These are phyloP conservation scores for Lasiodiplodia hormozganensis DNA, from an alignment of 2,329 filamentous ascomycete genomes.

Conservation along the genomic window DNA sequence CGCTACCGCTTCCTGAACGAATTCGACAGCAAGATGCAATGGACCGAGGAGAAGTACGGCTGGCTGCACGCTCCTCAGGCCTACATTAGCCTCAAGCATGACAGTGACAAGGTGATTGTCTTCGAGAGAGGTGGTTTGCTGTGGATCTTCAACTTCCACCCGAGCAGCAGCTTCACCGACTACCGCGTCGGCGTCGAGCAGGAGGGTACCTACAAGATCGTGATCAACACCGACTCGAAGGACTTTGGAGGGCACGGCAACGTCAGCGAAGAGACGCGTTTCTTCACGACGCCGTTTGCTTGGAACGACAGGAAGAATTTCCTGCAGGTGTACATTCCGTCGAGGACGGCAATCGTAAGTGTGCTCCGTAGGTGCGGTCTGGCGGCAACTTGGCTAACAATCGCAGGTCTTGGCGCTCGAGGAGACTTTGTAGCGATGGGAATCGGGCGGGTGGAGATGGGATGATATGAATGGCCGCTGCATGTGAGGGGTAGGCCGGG, in stretches of 20 bases:
- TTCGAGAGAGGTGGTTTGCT: constrained; percentile 91
- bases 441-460: neutral
- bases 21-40: constrained; percentile 92
- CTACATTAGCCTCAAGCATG: constrained; percentile 92
- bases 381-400: constrained; percentile 2
- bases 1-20: constrained; percentile 92
- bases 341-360: constrained; percentile 80
- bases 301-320: constrained; percentile 94
- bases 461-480: neutral
- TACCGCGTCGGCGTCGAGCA: constrained; percentile 90
- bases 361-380: neutral
- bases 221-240: constrained; percentile 80
- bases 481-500: constrained; percentile 12
- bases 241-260: constrained; percentile 81
- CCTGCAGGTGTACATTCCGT: constrained; percentile 88
- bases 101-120: constrained; percentile 91
- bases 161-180: constrained; percentile 82
- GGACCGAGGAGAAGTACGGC: constrained; percentile 83
- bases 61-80: constrained; percentile 89
- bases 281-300: constrained; percentile 87
- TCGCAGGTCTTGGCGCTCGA: constrained; percentile 38
- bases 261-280: constrained; percentile 79
- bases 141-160: constrained; percentile 97
- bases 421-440: constrained; percentile 36
- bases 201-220: constrained; percentile 83